These are phyloP conservation scores for Psophocarpus tetragonolobus DNA, from an alignment of 306 rosid species.

Conservation along the genomic window DNA sequence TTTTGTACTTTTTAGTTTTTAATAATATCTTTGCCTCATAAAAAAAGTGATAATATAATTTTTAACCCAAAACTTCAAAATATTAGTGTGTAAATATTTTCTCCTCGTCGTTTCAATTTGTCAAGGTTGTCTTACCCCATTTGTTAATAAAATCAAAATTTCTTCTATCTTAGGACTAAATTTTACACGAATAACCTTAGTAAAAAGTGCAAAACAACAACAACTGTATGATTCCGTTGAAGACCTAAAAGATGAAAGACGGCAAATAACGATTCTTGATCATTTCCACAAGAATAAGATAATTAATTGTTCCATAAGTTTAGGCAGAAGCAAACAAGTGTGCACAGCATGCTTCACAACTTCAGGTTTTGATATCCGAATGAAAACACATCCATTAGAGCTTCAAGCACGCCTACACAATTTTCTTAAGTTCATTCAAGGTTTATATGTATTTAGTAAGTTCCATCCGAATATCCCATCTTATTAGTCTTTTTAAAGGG, in stretches of 20 bases:
- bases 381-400: neutral
- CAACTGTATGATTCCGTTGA: neutral
- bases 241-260: neutral
- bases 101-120: no score
- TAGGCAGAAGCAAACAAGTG: neutral
- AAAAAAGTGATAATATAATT: no score
- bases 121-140: neutral
- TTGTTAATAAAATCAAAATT: neutral
- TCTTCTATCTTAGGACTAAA: neutral
- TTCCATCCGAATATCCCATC: neutral
- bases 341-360: conserved; percentile 22
- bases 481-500: conserved; percentile 6
- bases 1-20: no score
- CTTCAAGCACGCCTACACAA: conserved; percentile 7
- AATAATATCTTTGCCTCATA: no score
- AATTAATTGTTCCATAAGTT: conserved; percentile 10
- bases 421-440: neutral
- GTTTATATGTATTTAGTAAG: neutral
- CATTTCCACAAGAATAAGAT: neutral
- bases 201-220: neutral
- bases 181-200: neutral
- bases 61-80: no score
- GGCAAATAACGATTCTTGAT: conserved; percentile 28
- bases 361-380: conserved; percentile 16
- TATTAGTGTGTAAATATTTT: no score